A percentile compares a stretch with the other conserved stretches of the same genome.
phyloP scores from a whole-genome alignment of 495 filamentous ascomycete species.

The Neurospora terricola region DNA sequence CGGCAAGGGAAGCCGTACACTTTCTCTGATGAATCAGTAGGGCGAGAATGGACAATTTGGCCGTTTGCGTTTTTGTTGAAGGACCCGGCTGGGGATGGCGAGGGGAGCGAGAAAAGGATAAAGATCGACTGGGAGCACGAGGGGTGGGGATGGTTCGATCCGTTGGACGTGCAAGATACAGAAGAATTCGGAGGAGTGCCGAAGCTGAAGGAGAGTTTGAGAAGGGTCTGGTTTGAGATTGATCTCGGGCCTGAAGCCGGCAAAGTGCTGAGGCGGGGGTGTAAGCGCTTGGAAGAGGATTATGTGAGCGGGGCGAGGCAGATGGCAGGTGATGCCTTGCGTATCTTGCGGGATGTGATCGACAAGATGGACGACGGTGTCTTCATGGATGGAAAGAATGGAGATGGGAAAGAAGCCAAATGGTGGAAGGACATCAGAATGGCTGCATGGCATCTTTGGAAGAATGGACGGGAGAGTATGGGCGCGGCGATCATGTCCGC shows the following conservation, averaged over 20 bases:
- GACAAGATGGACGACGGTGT: constrained; percentile 4
- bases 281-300: constrained; percentile 39
- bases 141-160: constrained; percentile 46
- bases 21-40: constrained; percentile 42
- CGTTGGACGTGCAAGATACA: constrained; percentile 28
- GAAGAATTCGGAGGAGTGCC: constrained; percentile 43
- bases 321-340: constrained; percentile 41
- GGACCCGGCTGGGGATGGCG: constrained; percentile 18
- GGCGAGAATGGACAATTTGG: constrained; percentile 52
- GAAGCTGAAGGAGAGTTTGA: constrained; percentile 43
- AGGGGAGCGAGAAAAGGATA: constrained; percentile 32
- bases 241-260: constrained; percentile 32
- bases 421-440: constrained; percentile 49
- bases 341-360: constrained; percentile 35
- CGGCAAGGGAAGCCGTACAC: constrained; percentile 49
- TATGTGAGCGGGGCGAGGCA: constrained; percentile 48
- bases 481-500: constrained; percentile 46
- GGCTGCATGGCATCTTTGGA: constrained; percentile 54
- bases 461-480: constrained; percentile 56
- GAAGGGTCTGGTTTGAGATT: constrained; percentile 47
- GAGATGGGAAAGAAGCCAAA: neutral
- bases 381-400: neutral
- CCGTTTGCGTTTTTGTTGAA: constrained; percentile 52
- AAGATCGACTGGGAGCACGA: constrained; percentile 56
- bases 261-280: constrained; percentile 31